These are phyloP conservation scores for Teunomyces funiuensis DNA, from an alignment of 805 yeast genomes.

Conservation along the genomic window DNA sequence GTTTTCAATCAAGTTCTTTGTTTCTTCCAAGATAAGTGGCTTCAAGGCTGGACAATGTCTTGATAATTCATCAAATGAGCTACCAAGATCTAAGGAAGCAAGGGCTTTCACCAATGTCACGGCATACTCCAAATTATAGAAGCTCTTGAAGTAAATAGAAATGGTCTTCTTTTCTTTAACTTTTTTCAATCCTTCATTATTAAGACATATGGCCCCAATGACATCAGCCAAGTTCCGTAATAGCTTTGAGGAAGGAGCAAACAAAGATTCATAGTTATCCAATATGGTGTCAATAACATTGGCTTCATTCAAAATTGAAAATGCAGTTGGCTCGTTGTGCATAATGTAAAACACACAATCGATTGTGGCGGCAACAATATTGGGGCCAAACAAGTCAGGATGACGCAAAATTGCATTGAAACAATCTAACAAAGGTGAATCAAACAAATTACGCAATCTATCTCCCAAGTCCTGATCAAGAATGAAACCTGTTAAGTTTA, in stretches of 20 bases:
- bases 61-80: conserved; percentile 72
- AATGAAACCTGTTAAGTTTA: conserved; percentile 63
- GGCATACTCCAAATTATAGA: conserved; percentile 50
- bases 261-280: conserved; percentile 52
- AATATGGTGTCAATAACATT: conserved; percentile 66
- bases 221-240: conserved; percentile 66
- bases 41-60: conserved; percentile 80
- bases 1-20: conserved; percentile 44
- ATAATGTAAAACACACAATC: conserved; percentile 68
- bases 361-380: conserved; percentile 58
- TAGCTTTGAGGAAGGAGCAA: conserved; percentile 59
- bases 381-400: conserved; percentile 64
- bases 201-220: conserved; percentile 80
- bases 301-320: conserved; percentile 74
- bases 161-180: conserved; percentile 46
- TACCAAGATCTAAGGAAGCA: conserved; percentile 47
- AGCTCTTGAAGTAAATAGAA: conserved; percentile 47
- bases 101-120: conserved; percentile 51
- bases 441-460: conserved; percentile 79
- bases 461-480: conserved; percentile 79
- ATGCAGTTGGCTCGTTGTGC: conserved; percentile 91
- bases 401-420: conserved; percentile 58
- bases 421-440: conserved; percentile 69
- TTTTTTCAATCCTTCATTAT: conserved; percentile 64
- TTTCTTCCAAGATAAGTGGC: conserved; percentile 52